Evolutionary conservation across 768 basidiomycete genomes (phyloP), one percentile per base, ranked within the genome.

Genomic region (Suillus decipiens): DNA sequence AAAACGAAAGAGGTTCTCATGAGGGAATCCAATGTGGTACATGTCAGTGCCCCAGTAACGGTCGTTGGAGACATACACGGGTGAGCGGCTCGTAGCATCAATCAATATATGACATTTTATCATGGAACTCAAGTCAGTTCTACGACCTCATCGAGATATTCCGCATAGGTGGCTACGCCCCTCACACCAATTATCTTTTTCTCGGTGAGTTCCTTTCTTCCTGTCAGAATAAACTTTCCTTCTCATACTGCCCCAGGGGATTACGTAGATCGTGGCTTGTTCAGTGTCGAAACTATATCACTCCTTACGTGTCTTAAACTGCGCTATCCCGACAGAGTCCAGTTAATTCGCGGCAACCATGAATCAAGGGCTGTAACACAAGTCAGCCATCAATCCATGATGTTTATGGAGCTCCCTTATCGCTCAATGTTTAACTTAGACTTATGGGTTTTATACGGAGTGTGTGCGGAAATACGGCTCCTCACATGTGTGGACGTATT

Each of bases 101-200:
- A 45, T 31, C 24, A 53, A 3, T 59, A 63, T 61, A 63, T 41
- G 61, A 63, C 62, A 64, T 65, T 82, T 77, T 72, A 69, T 69
- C 69, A 69, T 71, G 11, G 47, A 61, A 56, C 61, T 77, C 76
- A 86, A 97, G 96, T 64, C 96, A 99, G 85, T 99, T 99, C 78
- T 96, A 99, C 80, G 96, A 99, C 81, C 85, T 99, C 70, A 92
- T 99, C 76, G 96, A 99, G 77, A 98, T 98, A 73, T 99, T 99
- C 72, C 88, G 96, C 57, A 99, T 99, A 86, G 96, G 97, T 63
- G 96, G 96, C 43, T 93, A 93, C 71, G 93, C 94, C 2, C 96
- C 96, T 2, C 83, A 96, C 72, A 99, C 96, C 43, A 99, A 99
- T 76, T 99, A 99, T 77, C 86, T 99, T 64, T 99, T 99, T 74